Conservation (phyloP, 331 rosid genomes). For the Dryas integrifolia region DNA sequence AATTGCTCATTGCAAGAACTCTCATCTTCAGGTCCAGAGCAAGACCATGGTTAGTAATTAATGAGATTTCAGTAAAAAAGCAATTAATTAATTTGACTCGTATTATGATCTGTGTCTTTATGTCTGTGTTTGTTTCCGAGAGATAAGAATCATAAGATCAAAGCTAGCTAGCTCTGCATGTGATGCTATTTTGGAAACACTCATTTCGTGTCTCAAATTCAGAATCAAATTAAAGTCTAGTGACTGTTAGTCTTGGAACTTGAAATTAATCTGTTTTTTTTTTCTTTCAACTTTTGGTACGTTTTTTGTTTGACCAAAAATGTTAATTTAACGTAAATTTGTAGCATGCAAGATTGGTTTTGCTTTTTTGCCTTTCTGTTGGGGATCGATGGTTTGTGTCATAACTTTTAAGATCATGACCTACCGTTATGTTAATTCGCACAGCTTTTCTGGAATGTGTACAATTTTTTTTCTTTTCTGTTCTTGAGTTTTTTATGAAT, state of each 20-base stretch:
- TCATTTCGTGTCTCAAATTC: conserved; percentile 28
- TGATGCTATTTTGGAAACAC: not conserved
- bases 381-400: not conserved
- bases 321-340: not conserved
- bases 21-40: conserved; percentile 45
- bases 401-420: not conserved
- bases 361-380: not conserved
- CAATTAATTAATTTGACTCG: not conserved
- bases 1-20: conserved; percentile 92
- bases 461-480: not conserved
- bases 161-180: conserved; percentile 32
- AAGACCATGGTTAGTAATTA: conserved; percentile 52
- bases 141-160: no score
- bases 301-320: not conserved
- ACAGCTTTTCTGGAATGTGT: not conserved
- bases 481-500: no score
- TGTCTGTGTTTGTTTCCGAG: conserved; percentile 25
- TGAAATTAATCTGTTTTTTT: conserved; percentile 1
- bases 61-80: conserved; percentile 48
- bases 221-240: not conserved
- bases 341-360: not conserved
- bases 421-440: not conserved
- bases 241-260: conserved; percentile 17
- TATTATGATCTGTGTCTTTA: conserved; percentile 7
- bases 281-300: not conserved